A percentile compares a stretch with the other conserved stretches of the same genome.
phyloP scores from a whole-genome alignment of 805 yeast species.

The Pichia kluyveri region DNA sequence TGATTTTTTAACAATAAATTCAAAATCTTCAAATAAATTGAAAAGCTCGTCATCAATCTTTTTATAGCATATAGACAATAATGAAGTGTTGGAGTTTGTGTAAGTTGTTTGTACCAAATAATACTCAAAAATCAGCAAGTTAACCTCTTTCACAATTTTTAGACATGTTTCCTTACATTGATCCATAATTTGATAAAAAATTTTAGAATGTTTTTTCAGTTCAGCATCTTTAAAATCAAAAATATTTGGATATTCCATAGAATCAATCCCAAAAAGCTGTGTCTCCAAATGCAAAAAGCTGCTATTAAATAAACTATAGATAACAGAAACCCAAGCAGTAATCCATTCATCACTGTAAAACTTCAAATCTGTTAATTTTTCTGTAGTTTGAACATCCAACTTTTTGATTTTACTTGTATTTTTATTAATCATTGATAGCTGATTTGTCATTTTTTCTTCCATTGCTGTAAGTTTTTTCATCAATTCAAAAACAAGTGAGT shows the following conservation, averaged over 20 bases:
- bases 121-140: constrained; percentile 21
- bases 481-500: constrained; percentile 14
- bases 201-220: constrained; percentile 15
- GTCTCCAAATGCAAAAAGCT: constrained; percentile 17
- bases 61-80: constrained; percentile 14
- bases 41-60: constrained; percentile 14
- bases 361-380: constrained; percentile 9
- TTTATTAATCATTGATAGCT: constrained; percentile 5
- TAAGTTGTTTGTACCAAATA: constrained; percentile 16
- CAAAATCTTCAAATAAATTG: constrained; percentile 11
- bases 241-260: constrained; percentile 14
- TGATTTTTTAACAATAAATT: constrained; percentile 2
- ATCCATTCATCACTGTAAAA: constrained; percentile 16
- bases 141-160: constrained; percentile 17
- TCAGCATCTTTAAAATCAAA: constrained; percentile 17
- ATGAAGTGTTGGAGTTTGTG: constrained; percentile 9
- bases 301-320: constrained; percentile 21
- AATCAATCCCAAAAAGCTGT: constrained; percentile 19
- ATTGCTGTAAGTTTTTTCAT: constrained; percentile 9
- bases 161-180: constrained; percentile 20
- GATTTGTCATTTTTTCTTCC: constrained; percentile 3
- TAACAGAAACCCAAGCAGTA: constrained; percentile 22
- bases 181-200: constrained; percentile 14
- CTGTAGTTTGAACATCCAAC: constrained; percentile 3
- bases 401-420: constrained; percentile 7